A percentile compares a stretch with the other conserved stretches of the same genome.
phyloP scores from a whole-genome alignment of 2,329 filamentous ascomycete genomes.

The Colletotrichum gloeosporioides region DNA sequence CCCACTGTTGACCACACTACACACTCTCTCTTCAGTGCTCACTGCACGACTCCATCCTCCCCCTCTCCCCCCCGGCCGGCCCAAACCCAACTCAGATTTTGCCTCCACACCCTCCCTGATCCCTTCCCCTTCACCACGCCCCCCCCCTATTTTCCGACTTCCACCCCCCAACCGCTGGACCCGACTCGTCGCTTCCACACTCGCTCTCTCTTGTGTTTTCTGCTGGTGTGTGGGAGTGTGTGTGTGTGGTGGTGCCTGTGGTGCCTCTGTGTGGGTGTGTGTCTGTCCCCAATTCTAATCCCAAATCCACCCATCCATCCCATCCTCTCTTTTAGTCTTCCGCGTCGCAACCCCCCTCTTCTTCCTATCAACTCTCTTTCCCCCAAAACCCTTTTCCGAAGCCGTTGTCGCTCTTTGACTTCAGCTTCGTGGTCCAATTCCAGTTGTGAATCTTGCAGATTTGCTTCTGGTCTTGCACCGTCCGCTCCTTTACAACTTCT shows the following conservation, averaged over 20 bases:
- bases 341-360: constrained; percentile 26
- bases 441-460: constrained; percentile 55
- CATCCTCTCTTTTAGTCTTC: constrained; percentile 22
- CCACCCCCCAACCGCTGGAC: constrained; percentile 14
- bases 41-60: neutral
- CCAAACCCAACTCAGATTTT: constrained; percentile 17
- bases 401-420: constrained; percentile 26
- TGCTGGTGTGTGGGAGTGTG: neutral
- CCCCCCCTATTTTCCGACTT: neutral
- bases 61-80: neutral
- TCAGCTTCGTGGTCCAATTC: constrained; percentile 57
- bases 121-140: neutral
- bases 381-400: constrained; percentile 30
- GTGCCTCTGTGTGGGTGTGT: neutral
- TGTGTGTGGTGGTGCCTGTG: neutral
- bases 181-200: constrained; percentile 19
- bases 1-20: neutral
- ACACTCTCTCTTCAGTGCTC: neutral
- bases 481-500: constrained; percentile 29
- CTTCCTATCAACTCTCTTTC: constrained; percentile 33
- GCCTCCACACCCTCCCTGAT: constrained; percentile 4
- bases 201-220: neutral
- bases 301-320: constrained; percentile 21
- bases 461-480: constrained; percentile 57
- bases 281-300: constrained; percentile 22